Base-by-base conservation (phyloP, 106 monocot genomes). In the Phalaenopsis aphrodite region DNA sequence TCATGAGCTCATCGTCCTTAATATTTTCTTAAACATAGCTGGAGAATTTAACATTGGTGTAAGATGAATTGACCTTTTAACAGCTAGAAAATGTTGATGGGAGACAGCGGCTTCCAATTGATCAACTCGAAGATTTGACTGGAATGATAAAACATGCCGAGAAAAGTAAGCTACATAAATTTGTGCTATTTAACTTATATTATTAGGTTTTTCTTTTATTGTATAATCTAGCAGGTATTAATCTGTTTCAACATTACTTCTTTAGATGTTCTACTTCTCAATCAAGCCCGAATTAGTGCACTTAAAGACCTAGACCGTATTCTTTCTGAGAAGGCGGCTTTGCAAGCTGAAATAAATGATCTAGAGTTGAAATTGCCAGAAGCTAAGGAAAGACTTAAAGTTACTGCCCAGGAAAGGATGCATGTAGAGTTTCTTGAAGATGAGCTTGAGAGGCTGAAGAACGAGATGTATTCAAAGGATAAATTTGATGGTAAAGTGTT, bases 191-290 rank as follows among this genome's bases (percentile, higher is more conserved):
- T 77, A 65, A 68, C 36, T 67, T 36, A 72, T 72, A 19, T 38
- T 80, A 48, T 42, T 18, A 10, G 3, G 24, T 77, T 73, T 77
- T 6, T 80, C 47, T 75, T 17, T 81, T 38, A 61, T 42, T 81
- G 8, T 41, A 30, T 69, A 57, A 39, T 45, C 23, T 56, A 79
- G 41, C 42, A 56, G 36, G 18, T 43, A 8, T 43, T 42, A 72
- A 39, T 81, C 75, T 75, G 65, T 81, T 80, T 75, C 17, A 78
- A 77, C 80, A 45, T 17, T 45, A 81, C 75, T 77, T 6, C 74
- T 24, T 64, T 85, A 93, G 96, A 96, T 86, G 86, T 92, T 83
- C 41, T 93, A 78, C 91, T 93, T 83, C 90, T 93, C 17, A 96
- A 96, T 91, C 77, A 96, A 85, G 93, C 96, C 76, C 91, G 88